phyloP scores from a whole-genome alignment of 225 moss, liverwort and hornwort genomes.

The Polytrichum formosum region DNA sequence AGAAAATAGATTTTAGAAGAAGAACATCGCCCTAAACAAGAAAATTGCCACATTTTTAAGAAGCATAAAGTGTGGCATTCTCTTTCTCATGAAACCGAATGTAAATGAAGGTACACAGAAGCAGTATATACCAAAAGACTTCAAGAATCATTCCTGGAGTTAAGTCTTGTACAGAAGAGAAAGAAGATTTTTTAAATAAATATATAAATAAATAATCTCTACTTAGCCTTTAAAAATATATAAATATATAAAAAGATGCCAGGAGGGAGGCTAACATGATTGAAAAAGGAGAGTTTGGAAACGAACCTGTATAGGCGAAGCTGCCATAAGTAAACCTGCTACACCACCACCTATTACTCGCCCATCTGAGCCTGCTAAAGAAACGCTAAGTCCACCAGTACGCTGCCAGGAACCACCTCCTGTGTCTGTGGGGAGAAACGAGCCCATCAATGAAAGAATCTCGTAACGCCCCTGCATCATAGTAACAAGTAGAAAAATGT shows the following conservation, averaged over 20 bases:
- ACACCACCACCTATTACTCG: constrained; percentile 78
- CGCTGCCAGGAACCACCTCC: constrained; percentile 54
- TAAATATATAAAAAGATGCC: not conserved
- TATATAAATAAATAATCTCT: too few species aligned
- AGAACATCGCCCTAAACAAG: too few species aligned
- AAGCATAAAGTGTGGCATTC: too few species aligned
- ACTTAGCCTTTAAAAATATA: too few species aligned
- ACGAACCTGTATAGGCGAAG: constrained; percentile 69
- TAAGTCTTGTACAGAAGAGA: too few species aligned
- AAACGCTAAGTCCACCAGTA: constrained; percentile 68
- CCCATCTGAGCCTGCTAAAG: constrained; percentile 61
- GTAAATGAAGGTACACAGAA: too few species aligned
- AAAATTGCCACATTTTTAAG: too few species aligned
- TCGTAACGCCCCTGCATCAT: constrained; percentile 62
- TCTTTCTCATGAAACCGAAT: too few species aligned
- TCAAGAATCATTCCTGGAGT: too few species aligned
- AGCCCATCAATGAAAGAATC: constrained; percentile 68
- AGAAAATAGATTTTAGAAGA: not conserved
- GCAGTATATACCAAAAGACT: too few species aligned
- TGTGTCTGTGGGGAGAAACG: constrained; percentile 56
- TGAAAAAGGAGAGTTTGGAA: not conserved
- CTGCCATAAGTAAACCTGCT: constrained; percentile 67
- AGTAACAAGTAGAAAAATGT: not conserved
- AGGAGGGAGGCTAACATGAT: not conserved
- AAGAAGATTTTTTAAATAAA: too few species aligned